Evolutionary conservation across 306 rosid genomes (phyloP).

Genomic region (Rosa lucieae): DNA sequence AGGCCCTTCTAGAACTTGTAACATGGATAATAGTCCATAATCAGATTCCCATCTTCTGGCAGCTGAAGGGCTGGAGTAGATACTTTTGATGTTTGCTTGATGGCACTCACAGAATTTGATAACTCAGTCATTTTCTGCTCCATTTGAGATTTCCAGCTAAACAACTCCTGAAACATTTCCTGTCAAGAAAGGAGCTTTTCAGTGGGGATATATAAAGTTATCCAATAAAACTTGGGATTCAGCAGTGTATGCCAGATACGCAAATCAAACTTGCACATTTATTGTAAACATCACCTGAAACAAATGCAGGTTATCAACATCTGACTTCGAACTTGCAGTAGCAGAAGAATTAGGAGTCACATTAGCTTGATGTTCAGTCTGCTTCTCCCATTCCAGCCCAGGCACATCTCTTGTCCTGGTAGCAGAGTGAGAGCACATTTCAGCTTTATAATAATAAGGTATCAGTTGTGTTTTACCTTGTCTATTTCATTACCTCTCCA

Average conservation of each 20-base stretch:
- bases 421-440: conserved; percentile 23
- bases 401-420: conserved; percentile 39
- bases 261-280: background rate
- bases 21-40: conserved; percentile 11
- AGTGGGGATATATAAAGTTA: conserved; percentile 11
- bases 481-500: conserved; percentile 47
- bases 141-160: conserved; percentile 72
- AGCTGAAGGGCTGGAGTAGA: conserved; percentile 16
- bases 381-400: conserved; percentile 41
- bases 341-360: conserved; percentile 77
- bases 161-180: conserved; percentile 75
- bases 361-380: conserved; percentile 51
- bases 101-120: conserved; percentile 52
- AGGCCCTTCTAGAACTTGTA: conserved; percentile 10
- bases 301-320: conserved; percentile 48
- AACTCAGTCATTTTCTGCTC: conserved; percentile 71
- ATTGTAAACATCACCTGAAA: conserved; percentile 55
- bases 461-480: background rate
- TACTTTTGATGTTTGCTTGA: conserved; percentile 45
- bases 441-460: conserved; percentile 6
- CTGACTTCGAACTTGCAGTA: conserved; percentile 63
- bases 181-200: conserved; percentile 27
- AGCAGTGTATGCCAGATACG: background rate
- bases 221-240: background rate
- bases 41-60: conserved; percentile 18